These are phyloP conservation scores for Fusarium domesticum DNA, from an alignment of 2,329 filamentous ascomycete species.

Conservation along the genomic window DNA sequence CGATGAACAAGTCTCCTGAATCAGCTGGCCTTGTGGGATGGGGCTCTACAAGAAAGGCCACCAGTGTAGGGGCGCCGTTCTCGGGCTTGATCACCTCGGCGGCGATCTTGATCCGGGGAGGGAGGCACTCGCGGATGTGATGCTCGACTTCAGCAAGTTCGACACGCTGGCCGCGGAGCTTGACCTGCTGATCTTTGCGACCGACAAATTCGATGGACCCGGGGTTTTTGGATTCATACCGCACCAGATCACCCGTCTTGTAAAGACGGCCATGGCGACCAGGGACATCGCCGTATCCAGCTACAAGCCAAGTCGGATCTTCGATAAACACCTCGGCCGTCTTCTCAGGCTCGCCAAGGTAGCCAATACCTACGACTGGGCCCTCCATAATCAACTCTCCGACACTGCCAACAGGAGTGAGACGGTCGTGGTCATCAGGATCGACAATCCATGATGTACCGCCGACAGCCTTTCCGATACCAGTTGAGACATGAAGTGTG, in stretches of 20 bases:
- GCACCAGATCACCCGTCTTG: constrained; percentile 58
- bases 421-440: constrained; percentile 42
- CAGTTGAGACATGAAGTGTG: constrained; percentile 39
- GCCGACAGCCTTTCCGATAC: constrained; percentile 40
- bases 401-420: constrained; percentile 47
- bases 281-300: constrained; percentile 33
- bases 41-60: constrained; percentile 13
- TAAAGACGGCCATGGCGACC: constrained; percentile 48
- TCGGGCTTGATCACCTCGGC: constrained; percentile 46
- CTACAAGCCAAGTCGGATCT: constrained; percentile 49
- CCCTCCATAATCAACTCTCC: constrained; percentile 54
- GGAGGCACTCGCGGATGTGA: constrained; percentile 41
- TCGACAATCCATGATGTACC: constrained; percentile 50
- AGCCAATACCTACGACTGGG: constrained; percentile 58
- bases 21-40: not conserved
- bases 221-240: constrained; percentile 50
- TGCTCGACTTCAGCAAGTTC: constrained; percentile 55
- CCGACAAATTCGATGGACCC: constrained; percentile 53
- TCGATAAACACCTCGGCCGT: constrained; percentile 56
- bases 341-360: constrained; percentile 55
- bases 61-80: constrained; percentile 21
- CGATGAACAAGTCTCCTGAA: constrained; percentile 17
- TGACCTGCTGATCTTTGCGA: constrained; percentile 63
- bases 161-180: constrained; percentile 61
- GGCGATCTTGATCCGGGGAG: constrained; percentile 39